These are phyloP conservation scores for Lentinula lateritia DNA, from an alignment of 768 basidiomycete genomes.

Conservation along the genomic window DNA sequence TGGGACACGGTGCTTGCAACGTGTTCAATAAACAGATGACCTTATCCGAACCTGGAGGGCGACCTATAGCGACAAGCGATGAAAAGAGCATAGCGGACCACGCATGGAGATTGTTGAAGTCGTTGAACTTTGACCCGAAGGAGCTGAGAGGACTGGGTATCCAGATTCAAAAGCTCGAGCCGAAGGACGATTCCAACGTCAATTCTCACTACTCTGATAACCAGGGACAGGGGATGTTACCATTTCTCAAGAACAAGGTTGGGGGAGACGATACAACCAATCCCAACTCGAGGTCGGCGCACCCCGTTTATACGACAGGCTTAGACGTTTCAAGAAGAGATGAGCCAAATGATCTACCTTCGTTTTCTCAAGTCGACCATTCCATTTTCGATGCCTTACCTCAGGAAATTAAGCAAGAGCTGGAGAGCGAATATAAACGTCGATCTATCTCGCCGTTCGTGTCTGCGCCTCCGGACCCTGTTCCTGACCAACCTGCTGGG, in stretches of 20 bases:
- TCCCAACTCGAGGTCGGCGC: neutral
- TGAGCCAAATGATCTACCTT: constrained; percentile 43
- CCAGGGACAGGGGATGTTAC: constrained; percentile 54
- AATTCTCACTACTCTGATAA: constrained; percentile 11
- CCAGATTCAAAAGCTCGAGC: constrained; percentile 85
- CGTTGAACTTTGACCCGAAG: constrained; percentile 71
- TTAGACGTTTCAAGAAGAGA: neutral
- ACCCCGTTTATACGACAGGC: neutral
- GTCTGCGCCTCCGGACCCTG: constrained; percentile 10
- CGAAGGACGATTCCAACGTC: constrained; percentile 21
- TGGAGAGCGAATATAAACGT: constrained; percentile 61
- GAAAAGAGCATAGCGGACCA: constrained; percentile 64
- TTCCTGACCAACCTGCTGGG: neutral
- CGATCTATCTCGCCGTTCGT: constrained; percentile 48
- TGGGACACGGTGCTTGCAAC: constrained; percentile 87
- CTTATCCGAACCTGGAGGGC: constrained; percentile 53
- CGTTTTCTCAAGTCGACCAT: constrained; percentile 72
- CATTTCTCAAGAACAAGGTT: constrained; percentile 37
- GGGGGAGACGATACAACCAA: neutral
- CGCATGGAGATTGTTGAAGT: constrained; percentile 69
- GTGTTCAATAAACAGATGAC: constrained; percentile 70
- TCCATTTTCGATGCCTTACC: constrained; percentile 69
- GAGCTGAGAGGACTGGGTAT: constrained; percentile 93
- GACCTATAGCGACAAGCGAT: constrained; percentile 59
- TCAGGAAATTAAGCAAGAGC: constrained; percentile 59